These are phyloP conservation scores for Ophiostoma australiae DNA, from an alignment of 2,329 filamentous ascomycete genomes.

Conservation along the genomic window DNA sequence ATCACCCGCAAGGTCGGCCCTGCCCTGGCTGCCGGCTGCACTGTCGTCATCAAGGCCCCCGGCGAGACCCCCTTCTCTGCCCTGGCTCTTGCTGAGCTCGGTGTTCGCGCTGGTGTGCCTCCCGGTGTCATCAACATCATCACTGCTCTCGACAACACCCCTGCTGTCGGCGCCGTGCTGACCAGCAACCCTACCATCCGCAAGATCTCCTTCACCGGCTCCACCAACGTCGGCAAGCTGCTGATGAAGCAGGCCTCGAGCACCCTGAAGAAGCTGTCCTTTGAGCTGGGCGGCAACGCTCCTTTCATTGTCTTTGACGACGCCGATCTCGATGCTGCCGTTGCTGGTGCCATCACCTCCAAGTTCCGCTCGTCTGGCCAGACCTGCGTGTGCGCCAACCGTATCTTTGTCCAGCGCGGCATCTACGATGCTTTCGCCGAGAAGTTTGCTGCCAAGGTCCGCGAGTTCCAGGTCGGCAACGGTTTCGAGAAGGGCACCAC, in stretches of 20 bases:
- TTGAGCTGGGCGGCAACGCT: conserved; percentile 91
- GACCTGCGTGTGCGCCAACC: conserved; percentile 88
- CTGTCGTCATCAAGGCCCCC: conserved; percentile 85
- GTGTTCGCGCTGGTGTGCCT: conserved; percentile 80
- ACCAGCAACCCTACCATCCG: conserved; percentile 72
- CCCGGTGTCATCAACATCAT: conserved; percentile 88
- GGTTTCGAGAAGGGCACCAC: conserved; percentile 67
- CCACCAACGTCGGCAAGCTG: conserved; percentile 59
- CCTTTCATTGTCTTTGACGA: conserved; percentile 98
- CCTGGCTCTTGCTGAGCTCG: conserved; percentile 80
- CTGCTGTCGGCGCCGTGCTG: conserved; percentile 69
- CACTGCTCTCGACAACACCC: conserved; percentile 72
- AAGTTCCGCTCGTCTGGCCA: conserved; percentile 96
- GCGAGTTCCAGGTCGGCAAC: conserved; percentile 68
- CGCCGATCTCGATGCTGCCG: conserved; percentile 79
- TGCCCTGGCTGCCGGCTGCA: conserved; percentile 88
- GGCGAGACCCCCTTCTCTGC: conserved; percentile 89
- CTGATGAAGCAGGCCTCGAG: conserved; percentile 85
- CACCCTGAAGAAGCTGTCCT: conserved; percentile 76
- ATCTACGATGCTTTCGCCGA: conserved; percentile 71
- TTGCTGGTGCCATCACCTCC: conserved; percentile 73
- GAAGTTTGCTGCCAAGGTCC: conserved; percentile 67
- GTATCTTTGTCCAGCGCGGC: conserved; percentile 71
- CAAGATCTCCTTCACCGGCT: conserved; percentile 95
- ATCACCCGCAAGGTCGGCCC: conserved; percentile 66